Evolutionary conservation across 2,329 filamentous ascomycete species (phyloP), one percentile per base, ranked within the genome.

Genomic region (Dendryphion nanum): DNA sequence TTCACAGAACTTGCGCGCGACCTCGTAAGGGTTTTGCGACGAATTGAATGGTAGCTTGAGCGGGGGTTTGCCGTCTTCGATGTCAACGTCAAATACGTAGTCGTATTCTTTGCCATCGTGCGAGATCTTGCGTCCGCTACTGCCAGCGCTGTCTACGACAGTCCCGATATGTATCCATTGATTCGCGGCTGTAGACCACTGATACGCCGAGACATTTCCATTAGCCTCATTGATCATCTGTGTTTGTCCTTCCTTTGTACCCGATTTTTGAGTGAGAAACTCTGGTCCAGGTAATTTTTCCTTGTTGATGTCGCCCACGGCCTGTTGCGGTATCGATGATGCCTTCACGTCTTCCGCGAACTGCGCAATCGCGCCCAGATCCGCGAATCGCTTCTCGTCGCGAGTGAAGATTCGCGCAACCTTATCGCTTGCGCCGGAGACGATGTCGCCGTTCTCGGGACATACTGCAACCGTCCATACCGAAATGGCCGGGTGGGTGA

Each of bases 201-300:
- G 83, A 60, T 97, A 88, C 6, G 90, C 89, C 4, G 86, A 89
- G 19, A 96, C 77, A 35, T 81, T 87, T 31, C 89, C 89, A 56
- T 95, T 83, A 6, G 78, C 71, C 62, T 95, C 86, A 42, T 79
- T 81, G 55, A 96, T 91, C 81, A 95, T 94, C 55, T 94, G 85
- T 4, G 95, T 86, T 60, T 98, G 91, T 0, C 93, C 93, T 48
- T 98, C 93, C 66, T 95, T 95, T n/a, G 87, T 93, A 3, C 93
- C 93, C 0, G 82, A 81, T 51, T 89, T 90, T 38, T 79, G 79
- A 38, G 82, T 79, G 6, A 98, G 71, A 53, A 95, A 96, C 14
- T 94, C 89, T 12, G 88, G 87, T 0, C 90, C 89, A 0, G 91
- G 89, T 1, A 97, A 74, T 57, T 93, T 83, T 64, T 95, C 90